A percentile compares a stretch with the other conserved stretches of the same genome.
Conservation (phyloP, 768 basidiomycete species). For the Kondoa subrosea region DNA sequence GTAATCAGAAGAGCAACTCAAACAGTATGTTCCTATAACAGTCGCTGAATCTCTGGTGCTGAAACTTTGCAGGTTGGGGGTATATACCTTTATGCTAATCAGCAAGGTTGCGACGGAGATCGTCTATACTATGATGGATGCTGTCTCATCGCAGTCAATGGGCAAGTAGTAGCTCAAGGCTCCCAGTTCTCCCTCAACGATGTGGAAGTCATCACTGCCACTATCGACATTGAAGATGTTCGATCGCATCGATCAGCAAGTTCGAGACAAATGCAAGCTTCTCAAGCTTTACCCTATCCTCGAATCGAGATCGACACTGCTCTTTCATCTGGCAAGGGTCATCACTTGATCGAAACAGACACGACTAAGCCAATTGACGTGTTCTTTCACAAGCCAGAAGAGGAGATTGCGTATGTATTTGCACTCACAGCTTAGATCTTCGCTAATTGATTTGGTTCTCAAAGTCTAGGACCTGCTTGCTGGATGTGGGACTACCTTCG, state of each 20-base stretch:
- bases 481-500: slow-evolving; percentile 99
- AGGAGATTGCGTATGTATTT: slow-evolving; percentile 80
- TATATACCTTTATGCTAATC: slow-evolving; percentile 93
- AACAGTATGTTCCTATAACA: slow-evolving; percentile 44
- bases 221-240: slow-evolving; percentile 91
- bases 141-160: slow-evolving; percentile 89
- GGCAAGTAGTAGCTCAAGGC: slow-evolving; percentile 78
- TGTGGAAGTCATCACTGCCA: slow-evolving; percentile 90
- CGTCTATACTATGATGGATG: slow-evolving; percentile 96
- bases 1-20: slow-evolving; percentile 91
- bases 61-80: slow-evolving; percentile 56
- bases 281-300: slow-evolving; percentile 53
- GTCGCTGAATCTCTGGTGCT: not conserved
- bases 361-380: slow-evolving; percentile 41
- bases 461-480: slow-evolving; percentile 84
- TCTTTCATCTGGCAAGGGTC: slow-evolving; percentile 56
- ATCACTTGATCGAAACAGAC: slow-evolving; percentile 39
- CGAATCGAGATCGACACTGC: slow-evolving; percentile 68
- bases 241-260: slow-evolving; percentile 60
- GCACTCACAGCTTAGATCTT: not conserved
- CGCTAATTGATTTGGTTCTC: slow-evolving; percentile 3
- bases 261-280: slow-evolving; percentile 79
- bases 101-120: slow-evolving; percentile 97
- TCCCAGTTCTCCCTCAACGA: slow-evolving; percentile 90
- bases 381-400: slow-evolving; percentile 70